Conservation (phyloP, 2,329 filamentous ascomycete species). For the Fusarium gaditjirri region DNA sequence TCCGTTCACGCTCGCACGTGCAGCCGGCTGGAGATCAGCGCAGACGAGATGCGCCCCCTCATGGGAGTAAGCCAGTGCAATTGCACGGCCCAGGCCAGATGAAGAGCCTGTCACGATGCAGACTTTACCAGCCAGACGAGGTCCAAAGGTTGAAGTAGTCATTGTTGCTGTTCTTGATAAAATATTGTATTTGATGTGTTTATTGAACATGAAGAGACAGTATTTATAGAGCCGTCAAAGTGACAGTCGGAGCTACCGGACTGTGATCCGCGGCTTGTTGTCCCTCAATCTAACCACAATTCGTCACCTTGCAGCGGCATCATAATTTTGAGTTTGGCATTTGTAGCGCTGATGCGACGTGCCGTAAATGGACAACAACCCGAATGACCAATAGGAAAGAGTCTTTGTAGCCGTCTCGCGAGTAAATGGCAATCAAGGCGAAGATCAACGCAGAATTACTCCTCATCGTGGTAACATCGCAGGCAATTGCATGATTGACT, state of each 20-base stretch:
- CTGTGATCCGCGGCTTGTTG: neutral
- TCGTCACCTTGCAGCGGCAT: neutral
- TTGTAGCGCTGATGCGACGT: neutral
- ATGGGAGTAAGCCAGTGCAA: slow-evolving; percentile 54
- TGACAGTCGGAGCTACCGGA: neutral
- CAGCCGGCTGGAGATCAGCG: slow-evolving; percentile 50
- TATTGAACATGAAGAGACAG: neutral
- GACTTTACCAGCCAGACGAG: slow-evolving; percentile 43
- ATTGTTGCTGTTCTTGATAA: neutral
- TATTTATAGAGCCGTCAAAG: neutral
- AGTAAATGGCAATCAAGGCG: neutral
- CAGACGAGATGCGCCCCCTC: slow-evolving; percentile 57
- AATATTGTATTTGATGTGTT: fast-evolving
- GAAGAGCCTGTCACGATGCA: slow-evolving; percentile 59
- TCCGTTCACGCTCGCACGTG: slow-evolving; percentile 40
- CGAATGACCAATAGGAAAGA: neutral
- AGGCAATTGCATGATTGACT: neutral
- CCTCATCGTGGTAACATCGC: neutral
- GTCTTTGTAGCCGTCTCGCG: neutral
- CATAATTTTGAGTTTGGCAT: neutral
- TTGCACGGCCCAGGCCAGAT: slow-evolving; percentile 58
- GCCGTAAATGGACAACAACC: slow-evolving; percentile 1
- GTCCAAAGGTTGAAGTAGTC: neutral
- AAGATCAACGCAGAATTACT: neutral
- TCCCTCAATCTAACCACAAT: neutral